Base-by-base conservation (phyloP, 495 filamentous ascomycete genomes). In the Hypoxylon subgilvum region DNA sequence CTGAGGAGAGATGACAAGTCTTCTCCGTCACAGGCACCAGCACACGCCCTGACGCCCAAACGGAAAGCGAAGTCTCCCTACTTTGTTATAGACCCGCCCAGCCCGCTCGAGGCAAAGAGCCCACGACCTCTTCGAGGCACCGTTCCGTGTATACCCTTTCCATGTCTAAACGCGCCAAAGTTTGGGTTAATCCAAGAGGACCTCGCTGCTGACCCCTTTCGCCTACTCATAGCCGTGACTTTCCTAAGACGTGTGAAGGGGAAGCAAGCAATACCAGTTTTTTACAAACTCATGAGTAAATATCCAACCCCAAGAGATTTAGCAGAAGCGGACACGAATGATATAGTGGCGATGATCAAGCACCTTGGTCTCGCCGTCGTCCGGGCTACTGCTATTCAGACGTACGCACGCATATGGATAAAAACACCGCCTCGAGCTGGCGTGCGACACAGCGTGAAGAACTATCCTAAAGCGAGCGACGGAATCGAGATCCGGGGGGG, bases 141-240 rank as follows among this genome's bases (percentile, higher is more conserved):
- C 16, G 67, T 86, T 32, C 86, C 88, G 0, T 84, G 81, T 61
- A 82, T 88, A 8, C 87, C 86, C 5, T 88, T 92, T 52, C 90
- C 91, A 6, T 79, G 84, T 0, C 83, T 92, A 31, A 74, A 82
- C 18, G 72, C 80, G 1, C 67, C 77, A 0, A 58, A 65, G 19
- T 96, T 95, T 68, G 92, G 92, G 0, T 78, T 96, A 12, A 82
- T 95, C 28, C 92, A 96, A 73, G 92, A 96, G 73, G 80, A 86
- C 55, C 81, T 94, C 34, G 82, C 87, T 2, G 67, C 77, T 47
- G 74, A 87, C 39, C 88, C 90, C 1, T 91, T 92, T 63, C 80
- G 79, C 4, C 77, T 94, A 4, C 80, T 94, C 10, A 76, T 94
- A 34, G 88, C 86, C 10, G 84, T 88, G 2, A 89, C 89, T 0